These are phyloP conservation scores for Tylopilus felleus DNA, from an alignment of 768 basidiomycete species.

Conservation along the genomic window DNA sequence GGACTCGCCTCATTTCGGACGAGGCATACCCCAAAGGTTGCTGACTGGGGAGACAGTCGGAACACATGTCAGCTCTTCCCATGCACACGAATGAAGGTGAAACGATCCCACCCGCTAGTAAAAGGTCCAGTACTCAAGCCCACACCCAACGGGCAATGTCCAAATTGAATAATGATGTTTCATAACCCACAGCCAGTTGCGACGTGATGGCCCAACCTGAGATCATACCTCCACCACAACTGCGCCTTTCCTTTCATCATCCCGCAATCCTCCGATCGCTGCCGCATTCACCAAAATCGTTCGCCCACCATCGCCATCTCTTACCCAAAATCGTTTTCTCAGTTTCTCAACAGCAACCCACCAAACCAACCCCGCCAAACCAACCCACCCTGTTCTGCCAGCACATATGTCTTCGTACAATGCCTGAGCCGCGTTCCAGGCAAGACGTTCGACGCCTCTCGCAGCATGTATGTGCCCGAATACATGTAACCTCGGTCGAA, in stretches of 20 bases:
- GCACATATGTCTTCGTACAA: constrained; percentile 8
- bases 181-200: neutral
- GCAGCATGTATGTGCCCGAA: constrained; percentile 13
- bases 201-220: neutral
- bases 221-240: neutral
- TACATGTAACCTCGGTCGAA: constrained; percentile 8
- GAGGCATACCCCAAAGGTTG: neutral
- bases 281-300: constrained; percentile 8
- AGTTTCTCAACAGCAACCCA: neutral
- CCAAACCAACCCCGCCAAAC: constrained; percentile 1
- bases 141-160: neutral
- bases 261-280: constrained; percentile 1
- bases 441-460: neutral
- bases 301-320: neutral
- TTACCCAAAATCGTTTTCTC: neutral
- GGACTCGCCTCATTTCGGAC: neutral
- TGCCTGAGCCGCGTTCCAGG: constrained; percentile 2
- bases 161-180: neutral
- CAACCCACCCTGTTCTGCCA: neutral
- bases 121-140: neutral
- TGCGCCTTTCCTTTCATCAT: constrained; percentile 8
- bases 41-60: neutral
- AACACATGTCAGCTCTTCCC: neutral
- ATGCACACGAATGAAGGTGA: neutral
- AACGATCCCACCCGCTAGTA: neutral